Conservation (phyloP, 805 yeast species). For the Lipomyces mesembrius region DNA sequence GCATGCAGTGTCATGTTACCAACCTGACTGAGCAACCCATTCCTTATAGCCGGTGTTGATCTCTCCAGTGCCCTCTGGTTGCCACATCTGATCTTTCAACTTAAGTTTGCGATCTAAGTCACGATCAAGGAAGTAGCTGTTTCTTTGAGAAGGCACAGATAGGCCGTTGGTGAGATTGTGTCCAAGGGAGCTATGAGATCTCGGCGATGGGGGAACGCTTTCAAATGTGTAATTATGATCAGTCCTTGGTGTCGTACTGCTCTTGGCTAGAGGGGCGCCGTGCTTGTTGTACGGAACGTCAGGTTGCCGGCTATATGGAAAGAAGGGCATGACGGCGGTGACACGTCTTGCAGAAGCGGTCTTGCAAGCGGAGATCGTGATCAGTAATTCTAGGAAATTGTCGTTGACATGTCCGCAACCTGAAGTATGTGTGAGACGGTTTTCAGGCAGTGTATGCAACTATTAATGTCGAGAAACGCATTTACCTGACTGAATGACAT, state of each 20-base stretch:
- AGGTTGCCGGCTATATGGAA: constrained; percentile 95
- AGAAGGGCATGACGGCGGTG: constrained; percentile 88
- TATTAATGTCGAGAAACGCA: background rate
- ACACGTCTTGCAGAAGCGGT: constrained; percentile 87
- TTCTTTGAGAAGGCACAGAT: constrained; percentile 21
- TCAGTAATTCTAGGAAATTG: constrained; percentile 77
- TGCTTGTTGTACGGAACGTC: constrained; percentile 82
- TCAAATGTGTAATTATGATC: constrained; percentile 51
- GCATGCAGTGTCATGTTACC: background rate
- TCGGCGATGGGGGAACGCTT: constrained; percentile 50
- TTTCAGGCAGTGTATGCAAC: background rate
- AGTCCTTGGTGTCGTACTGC: constrained; percentile 36
- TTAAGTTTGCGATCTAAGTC: constrained; percentile 24
- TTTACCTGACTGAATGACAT: constrained; percentile 69
- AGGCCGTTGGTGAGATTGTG: constrained; percentile 5
- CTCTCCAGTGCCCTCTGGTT: constrained; percentile 33
- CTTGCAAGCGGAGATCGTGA: constrained; percentile 89
- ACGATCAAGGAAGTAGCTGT: constrained; percentile 23
- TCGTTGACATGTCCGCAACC: constrained; percentile 91
- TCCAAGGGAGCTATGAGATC: constrained; percentile 24
- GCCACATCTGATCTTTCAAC: constrained; percentile 18
- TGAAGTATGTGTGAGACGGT: background rate
- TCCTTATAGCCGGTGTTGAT: constrained; percentile 75
- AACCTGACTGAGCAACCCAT: constrained; percentile 91
- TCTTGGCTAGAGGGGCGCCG: constrained; percentile 67